phyloP scores from a whole-genome alignment of 2,329 filamentous ascomycete species.

The Penicillium janthinellum region DNA sequence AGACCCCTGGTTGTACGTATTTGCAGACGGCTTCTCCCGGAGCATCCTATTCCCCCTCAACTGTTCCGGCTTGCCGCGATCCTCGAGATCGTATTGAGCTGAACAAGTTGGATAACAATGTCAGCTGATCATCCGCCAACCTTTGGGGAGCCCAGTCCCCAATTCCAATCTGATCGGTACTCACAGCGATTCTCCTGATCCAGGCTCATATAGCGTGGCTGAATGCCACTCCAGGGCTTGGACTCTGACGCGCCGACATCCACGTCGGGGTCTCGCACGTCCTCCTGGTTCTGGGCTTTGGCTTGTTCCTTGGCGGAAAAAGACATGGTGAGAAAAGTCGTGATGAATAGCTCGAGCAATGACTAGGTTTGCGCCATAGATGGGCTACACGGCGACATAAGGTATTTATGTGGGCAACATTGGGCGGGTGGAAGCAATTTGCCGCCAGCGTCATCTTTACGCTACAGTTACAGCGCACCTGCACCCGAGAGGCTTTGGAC shows the following conservation, averaged over 20 bases:
- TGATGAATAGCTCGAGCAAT: not conserved
- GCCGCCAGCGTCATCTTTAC: too few species aligned
- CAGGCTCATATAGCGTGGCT: constrained; percentile 1
- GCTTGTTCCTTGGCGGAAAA: constrained; percentile 1
- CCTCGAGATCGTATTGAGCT: constrained; percentile 23
- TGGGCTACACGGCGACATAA: too few species aligned
- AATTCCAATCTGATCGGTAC: not conserved
- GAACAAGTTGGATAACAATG: not conserved
- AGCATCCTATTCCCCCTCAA: constrained; percentile 19
- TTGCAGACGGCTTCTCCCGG: constrained; percentile 16
- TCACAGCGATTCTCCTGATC: not conserved
- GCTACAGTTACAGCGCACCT: too few species aligned
- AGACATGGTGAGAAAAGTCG: not conserved
- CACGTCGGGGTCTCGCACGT: not conserved
- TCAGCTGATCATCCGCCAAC: not conserved
- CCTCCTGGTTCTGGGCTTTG: not conserved
- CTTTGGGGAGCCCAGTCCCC: too few species aligned
- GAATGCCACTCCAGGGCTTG: not conserved
- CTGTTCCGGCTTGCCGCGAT: constrained; percentile 20
- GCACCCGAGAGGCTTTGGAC: too few species aligned
- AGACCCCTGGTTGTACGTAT: constrained; percentile 18
- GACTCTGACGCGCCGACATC: not conserved
- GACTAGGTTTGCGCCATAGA: not conserved
- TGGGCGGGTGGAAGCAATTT: too few species aligned
- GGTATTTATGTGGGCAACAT: too few species aligned